Conservation (phyloP, 108 stramenopile genomes). For the Cylindrotheca fusiformis region DNA sequence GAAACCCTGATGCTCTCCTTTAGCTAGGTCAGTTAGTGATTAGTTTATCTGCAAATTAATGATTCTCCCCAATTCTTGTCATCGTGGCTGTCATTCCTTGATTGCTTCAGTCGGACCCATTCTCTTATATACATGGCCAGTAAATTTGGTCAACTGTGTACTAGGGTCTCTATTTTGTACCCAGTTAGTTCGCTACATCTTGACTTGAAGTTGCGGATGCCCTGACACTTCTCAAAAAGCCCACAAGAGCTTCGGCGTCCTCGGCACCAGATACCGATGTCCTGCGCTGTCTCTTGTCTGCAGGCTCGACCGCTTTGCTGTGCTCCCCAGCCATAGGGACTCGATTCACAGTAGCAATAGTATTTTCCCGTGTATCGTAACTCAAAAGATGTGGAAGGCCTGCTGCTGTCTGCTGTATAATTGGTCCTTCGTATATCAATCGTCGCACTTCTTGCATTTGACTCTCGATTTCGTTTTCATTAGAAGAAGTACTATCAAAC, state of each 20-base stretch:
- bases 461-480: constrained; percentile 32
- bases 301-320: constrained; percentile 18
- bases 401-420: constrained; percentile 50
- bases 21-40: background rate
- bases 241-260: constrained; percentile 76
- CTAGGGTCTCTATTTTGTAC: too few relatives aligned
- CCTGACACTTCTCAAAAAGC: constrained; percentile 64
- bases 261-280: constrained; percentile 33
- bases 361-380: background rate
- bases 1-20: background rate
- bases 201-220: constrained; percentile 41
- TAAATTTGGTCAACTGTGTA: too few relatives aligned
- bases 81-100: constrained; percentile 13
- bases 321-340: background rate
- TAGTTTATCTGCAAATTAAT: background rate
- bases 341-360: constrained; percentile 1
- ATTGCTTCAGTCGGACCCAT: too few relatives aligned
- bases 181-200: constrained; percentile 10
- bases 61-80: constrained; percentile 15
- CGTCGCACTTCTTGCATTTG: constrained; percentile 72
- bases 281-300: constrained; percentile 41
- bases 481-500: background rate
- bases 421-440: constrained; percentile 67
- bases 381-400: constrained; percentile 34
- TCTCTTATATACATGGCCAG: too few relatives aligned